Conservation (phyloP, 345 rosid genomes). For the Salix arbutifolia region DNA sequence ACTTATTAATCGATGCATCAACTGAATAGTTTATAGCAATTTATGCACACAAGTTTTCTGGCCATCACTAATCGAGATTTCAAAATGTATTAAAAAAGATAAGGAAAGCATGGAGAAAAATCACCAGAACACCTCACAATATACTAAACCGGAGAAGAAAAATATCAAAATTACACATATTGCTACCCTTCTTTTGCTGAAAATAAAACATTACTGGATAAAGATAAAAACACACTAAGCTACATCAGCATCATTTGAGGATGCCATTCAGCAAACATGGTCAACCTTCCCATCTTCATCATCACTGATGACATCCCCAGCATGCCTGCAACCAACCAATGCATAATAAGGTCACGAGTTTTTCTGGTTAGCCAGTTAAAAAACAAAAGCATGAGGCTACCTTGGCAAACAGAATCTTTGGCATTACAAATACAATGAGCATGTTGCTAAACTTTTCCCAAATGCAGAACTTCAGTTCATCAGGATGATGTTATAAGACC, state of each 20-base stretch:
- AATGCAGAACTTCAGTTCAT: not conserved
- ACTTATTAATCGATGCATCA: not conserved
- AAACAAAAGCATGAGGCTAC: not conserved
- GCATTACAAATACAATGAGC: not conserved
- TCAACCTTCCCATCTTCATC: slow-evolving; percentile 48
- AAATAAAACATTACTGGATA: slow-evolving; percentile 8
- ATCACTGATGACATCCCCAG: slow-evolving; percentile 62
- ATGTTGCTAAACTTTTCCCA: not conserved
- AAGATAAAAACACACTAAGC: slow-evolving; percentile 32
- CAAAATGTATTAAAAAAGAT: slow-evolving; percentile 9
- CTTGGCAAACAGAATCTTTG: not conserved
- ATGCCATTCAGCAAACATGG: slow-evolving; percentile 32
- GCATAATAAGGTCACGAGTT: not conserved
- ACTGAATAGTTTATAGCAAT: not conserved
- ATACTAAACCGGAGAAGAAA: not conserved
- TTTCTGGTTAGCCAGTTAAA: not conserved
- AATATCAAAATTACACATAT: slow-evolving; percentile 17
- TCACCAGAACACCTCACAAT: slow-evolving; percentile 26
- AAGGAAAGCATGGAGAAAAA: slow-evolving; percentile 16
- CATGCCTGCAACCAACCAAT: slow-evolving; percentile 55
- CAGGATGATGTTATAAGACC: not conserved
- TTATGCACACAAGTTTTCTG: not conserved
- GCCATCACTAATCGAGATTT: not conserved
- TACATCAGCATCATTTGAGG: slow-evolving; percentile 11
- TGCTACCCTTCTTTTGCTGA: slow-evolving; percentile 19